Conservation (phyloP, 169 alveolate genomes). For the Cryptosporidium sp. region DNA sequence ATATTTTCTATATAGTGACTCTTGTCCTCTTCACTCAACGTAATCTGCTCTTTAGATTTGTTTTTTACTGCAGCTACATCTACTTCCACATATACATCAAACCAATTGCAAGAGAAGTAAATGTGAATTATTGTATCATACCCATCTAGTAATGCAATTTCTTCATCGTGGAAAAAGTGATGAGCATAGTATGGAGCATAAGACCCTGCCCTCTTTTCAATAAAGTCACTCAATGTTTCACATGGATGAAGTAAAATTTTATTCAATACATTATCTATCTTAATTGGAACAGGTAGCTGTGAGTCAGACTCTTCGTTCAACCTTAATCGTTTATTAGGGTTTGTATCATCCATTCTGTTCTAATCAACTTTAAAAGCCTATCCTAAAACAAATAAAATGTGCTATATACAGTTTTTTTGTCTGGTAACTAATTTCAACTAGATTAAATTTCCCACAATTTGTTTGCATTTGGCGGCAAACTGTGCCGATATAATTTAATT, state of each 20-base stretch:
- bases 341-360: slow-evolving; percentile 5
- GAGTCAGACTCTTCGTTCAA: slow-evolving; percentile 10
- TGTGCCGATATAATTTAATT: not conserved
- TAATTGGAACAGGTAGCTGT: slow-evolving; percentile 2
- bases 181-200: slow-evolving; percentile 52
- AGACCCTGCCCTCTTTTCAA: not conserved
- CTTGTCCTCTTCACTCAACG: not conserved
- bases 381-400: not conserved
- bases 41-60: not conserved
- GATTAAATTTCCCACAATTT: slow-evolving; percentile 1
- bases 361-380: not conserved
- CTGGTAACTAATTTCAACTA: not conserved
- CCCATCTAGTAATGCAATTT: slow-evolving; percentile 32
- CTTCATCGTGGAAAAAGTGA: slow-evolving; percentile 39
- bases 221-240: slow-evolving; percentile 3
- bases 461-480: slow-evolving; percentile 8
- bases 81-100: slow-evolving; percentile 54
- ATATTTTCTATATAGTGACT: slow-evolving; percentile 6
- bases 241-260: slow-evolving; percentile 33
- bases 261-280: slow-evolving; percentile 18
- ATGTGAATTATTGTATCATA: slow-evolving; percentile 49
- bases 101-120: slow-evolving; percentile 62
- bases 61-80: slow-evolving; percentile 16
- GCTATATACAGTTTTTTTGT: not conserved
- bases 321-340: slow-evolving; percentile 4